These are phyloP conservation scores for Calvatia gigantea DNA, from an alignment of 768 basidiomycete species.

Conservation along the genomic window DNA sequence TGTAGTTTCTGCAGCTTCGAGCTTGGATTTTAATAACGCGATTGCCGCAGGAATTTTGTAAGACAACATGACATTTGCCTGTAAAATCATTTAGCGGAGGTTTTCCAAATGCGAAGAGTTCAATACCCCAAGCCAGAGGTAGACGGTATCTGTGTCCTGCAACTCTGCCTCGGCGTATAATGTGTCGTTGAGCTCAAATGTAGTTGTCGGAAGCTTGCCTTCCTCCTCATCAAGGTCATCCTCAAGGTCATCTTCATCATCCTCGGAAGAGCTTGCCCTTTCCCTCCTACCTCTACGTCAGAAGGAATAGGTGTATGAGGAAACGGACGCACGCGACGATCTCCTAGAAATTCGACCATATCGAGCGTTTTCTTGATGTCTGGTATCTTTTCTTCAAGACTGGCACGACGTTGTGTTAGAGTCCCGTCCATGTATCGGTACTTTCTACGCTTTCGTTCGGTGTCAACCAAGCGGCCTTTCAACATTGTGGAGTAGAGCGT, in stretches of 20 bases:
- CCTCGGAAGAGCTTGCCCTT: slow-evolving; percentile 38
- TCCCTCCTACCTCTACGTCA: slow-evolving; percentile 46
- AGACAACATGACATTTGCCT: slow-evolving; percentile 98
- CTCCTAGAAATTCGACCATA: slow-evolving; percentile 83
- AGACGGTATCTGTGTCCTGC: slow-evolving; percentile 84
- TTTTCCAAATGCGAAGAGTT: neutral
- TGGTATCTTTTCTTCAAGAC: slow-evolving; percentile 91
- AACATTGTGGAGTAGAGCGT: slow-evolving; percentile 31
- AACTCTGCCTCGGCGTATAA: slow-evolving; percentile 90
- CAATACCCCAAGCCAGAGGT: slow-evolving; percentile 90
- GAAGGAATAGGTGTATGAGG: neutral
- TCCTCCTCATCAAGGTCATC: slow-evolving; percentile 61
- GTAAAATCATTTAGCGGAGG: neutral
- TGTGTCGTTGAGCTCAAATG: slow-evolving; percentile 96
- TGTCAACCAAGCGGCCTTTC: slow-evolving; percentile 19
- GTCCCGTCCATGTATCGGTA: slow-evolving; percentile 97
- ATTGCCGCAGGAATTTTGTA: slow-evolving; percentile 84
- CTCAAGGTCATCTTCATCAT: slow-evolving; percentile 33
- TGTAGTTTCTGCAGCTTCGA: slow-evolving; percentile 62
- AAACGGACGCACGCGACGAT: slow-evolving; percentile 55
- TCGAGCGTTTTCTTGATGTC: slow-evolving; percentile 90
- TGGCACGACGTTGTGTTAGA: slow-evolving; percentile 69
- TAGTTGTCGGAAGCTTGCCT: slow-evolving; percentile 66
- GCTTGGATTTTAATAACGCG: slow-evolving; percentile 69
- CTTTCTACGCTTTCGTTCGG: slow-evolving; percentile 66